Base-by-base conservation (phyloP, 805 yeast genomes). In the Metschnikowia anglica region DNA sequence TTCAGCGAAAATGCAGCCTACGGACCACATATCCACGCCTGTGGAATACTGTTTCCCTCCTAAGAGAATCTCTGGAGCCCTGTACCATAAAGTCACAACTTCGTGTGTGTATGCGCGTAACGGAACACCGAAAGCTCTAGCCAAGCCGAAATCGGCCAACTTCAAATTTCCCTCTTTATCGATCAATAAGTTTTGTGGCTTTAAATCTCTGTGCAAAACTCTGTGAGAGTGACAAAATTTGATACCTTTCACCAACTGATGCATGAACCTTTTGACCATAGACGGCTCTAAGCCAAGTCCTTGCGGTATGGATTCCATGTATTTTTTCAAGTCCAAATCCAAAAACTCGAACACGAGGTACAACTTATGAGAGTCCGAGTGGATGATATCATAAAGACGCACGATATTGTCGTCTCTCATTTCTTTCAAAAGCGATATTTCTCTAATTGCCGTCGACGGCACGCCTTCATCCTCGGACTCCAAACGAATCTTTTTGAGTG, bases 391-490 rank as follows among this genome's bases (percentile, higher is more conserved):
- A 63, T 83, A 88, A 32, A 93, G 74, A 35, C 95, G 74, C 18
- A 93, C 97, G 39, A 91, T 90, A 65, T 91, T 89, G 48, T 88
- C 95, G 66, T 93, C 96, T 51, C 88, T 80, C 76, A 93, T 76
- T 62, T 93, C 99, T 63, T 93, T 91, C 65, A 93, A 76, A 34
- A 93, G 74, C 1, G 98, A 91, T 54, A 93, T 93, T 62, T 93
- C 99, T 56, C 99, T 77, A 46, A 93, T 93, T 5, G 99, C 98
- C 0, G 99, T 93, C 1, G 97, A 89, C 2, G 99, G 99, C 17
- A 95, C 97, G 15, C 99, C 99, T 63, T 93, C 99, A 63, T 88
- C 96, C 64, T 93, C 99, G 16, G 95, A 88, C 62, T 93, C 99
- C 40, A 93, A 70, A 45, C 98, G 80, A 63, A 93, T 95, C 68